Conservation (phyloP, 2,329 filamentous ascomycete genomes). For the Lasiodiplodia citricola region DNA sequence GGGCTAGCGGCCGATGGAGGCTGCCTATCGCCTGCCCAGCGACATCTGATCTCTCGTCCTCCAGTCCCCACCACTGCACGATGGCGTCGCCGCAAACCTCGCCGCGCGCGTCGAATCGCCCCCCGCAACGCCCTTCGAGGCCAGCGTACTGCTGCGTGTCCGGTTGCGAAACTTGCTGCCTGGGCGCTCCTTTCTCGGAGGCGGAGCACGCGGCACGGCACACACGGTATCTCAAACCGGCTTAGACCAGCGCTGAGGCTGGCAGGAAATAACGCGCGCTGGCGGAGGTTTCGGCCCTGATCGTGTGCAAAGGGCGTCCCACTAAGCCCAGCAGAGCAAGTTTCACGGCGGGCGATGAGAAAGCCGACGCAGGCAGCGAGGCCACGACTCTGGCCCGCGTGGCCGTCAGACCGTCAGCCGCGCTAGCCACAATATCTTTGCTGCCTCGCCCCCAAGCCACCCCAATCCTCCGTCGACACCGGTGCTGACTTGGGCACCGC, state of each 20-base stretch:
- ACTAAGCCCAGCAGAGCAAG: background rate
- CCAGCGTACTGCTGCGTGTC: background rate
- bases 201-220: constrained; percentile 27
- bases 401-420: background rate
- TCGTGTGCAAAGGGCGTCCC: background rate
- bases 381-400: background rate
- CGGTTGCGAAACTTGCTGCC: background rate
- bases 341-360: background rate
- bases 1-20: background rate
- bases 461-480: constrained; percentile 7
- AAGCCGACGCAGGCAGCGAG: background rate
- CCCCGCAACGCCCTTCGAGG: background rate
- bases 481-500: background rate
- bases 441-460: background rate
- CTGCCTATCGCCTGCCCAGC: background rate
- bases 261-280: background rate
- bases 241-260: background rate
- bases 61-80: background rate
- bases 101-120: background rate
- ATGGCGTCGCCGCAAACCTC: background rate
- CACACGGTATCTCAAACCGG: background rate
- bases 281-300: constrained; percentile 10
- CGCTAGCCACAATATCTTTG: background rate
- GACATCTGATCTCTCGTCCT: background rate
- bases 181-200: background rate